Conservation (phyloP, 116 monocot genomes). For the Papilionanthe hybrid region DNA sequence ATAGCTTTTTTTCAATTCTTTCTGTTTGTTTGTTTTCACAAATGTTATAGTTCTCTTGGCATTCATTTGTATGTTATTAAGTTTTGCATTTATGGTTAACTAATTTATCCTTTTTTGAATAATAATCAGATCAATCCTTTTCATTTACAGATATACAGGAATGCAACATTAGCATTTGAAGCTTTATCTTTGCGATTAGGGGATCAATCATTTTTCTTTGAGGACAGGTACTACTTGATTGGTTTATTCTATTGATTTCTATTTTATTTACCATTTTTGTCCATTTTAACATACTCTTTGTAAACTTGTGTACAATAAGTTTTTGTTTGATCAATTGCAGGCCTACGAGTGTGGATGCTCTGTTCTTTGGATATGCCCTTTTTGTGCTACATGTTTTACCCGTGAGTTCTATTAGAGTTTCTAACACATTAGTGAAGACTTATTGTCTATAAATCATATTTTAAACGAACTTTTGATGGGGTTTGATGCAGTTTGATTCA, state of each 20-base stretch:
- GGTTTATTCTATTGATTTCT: not conserved
- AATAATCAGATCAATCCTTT: not conserved
- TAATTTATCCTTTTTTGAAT: not conserved
- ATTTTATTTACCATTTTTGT: not conserved
- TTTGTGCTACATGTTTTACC: constrained; percentile 79
- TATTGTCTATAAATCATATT: not conserved
- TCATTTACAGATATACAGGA: constrained; percentile 64
- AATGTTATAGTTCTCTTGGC: not conserved
- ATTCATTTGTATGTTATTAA: not conserved
- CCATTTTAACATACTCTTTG: not conserved
- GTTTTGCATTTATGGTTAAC: not conserved
- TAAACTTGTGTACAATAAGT: not conserved
- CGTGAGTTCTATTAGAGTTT: constrained; percentile 34
- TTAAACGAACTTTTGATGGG: not conserved
- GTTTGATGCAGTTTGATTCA: not conserved
- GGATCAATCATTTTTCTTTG: constrained; percentile 71
- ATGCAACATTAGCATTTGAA: constrained; percentile 60
- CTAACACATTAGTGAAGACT: not conserved
- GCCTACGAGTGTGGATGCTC: constrained; percentile 90
- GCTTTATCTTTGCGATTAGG: constrained; percentile 70
- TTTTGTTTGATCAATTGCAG: constrained; percentile 28
- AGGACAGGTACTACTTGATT: constrained; percentile 41
- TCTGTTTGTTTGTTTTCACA: constrained; percentile 1
- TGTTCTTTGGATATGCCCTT: constrained; percentile 89
- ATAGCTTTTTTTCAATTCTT: not conserved